Percentiles rank a stretch among this genome's conserved stretches.
These are phyloP conservation scores for Dendrobium chrysotoxum DNA, from an alignment of 106 monocot species.

Conservation along the genomic window DNA sequence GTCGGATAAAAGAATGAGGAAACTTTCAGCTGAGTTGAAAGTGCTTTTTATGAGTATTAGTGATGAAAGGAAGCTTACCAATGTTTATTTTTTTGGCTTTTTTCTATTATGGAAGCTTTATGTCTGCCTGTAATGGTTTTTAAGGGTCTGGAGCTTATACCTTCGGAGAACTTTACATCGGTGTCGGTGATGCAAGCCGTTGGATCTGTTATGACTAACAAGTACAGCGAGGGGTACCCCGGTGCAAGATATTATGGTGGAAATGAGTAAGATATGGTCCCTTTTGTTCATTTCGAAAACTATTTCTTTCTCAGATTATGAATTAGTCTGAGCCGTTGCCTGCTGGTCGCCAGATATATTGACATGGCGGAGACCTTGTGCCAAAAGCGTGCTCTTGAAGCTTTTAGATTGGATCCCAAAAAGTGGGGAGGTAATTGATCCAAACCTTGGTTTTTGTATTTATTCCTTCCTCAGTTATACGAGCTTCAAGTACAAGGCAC, in stretches of 20 bases:
- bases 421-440: slow-evolving; percentile 87
- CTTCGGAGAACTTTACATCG: slow-evolving; percentile 95
- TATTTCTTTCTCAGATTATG: background rate
- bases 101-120: background rate
- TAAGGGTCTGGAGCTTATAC: slow-evolving; percentile 92
- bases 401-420: slow-evolving; percentile 75
- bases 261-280: slow-evolving; percentile 69
- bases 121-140: background rate
- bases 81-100: too few relatives aligned
- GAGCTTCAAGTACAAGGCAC: background rate
- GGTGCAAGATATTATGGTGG: slow-evolving; percentile 99
- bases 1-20: too few relatives aligned
- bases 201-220: slow-evolving; percentile 98
- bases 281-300: background rate
- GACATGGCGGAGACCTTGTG: slow-evolving; percentile 97
- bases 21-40: too few relatives aligned
- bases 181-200: slow-evolving; percentile 98
- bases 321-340: background rate
- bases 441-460: background rate
- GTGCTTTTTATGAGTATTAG: too few relatives aligned
- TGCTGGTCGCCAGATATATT: slow-evolving; percentile 53
- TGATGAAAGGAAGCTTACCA: too few relatives aligned
- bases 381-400: slow-evolving; percentile 93
- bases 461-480: background rate
- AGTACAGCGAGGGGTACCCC: slow-evolving; percentile 99